These are phyloP conservation scores for Paramecium sexaurelia DNA, from an alignment of 73 alveolate species.

Conservation along the genomic window DNA sequence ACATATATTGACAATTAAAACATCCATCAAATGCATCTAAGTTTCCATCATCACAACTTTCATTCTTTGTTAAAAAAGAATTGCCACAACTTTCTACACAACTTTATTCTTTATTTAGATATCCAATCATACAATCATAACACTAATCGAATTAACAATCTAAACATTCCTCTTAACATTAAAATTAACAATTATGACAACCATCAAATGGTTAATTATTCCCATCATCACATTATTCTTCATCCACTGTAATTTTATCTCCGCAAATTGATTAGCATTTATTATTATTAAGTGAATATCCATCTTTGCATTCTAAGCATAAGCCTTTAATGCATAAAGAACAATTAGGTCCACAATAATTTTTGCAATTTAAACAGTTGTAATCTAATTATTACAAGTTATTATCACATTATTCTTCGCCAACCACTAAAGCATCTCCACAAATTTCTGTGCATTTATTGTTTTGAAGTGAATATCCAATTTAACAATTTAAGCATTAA, in stretches of 20 bases:
- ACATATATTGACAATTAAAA: neutral
- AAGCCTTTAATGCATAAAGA: neutral
- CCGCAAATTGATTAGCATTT: neutral
- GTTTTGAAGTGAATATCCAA: neutral
- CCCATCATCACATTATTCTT: constrained; percentile 26
- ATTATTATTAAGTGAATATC: neutral
- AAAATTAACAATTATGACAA: neutral
- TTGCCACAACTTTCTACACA: neutral
- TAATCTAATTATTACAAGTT: neutral
- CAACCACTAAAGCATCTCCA: constrained; percentile 12
- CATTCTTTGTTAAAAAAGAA: neutral
- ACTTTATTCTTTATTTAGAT: neutral
- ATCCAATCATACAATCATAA: neutral
- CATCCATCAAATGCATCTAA: neutral
- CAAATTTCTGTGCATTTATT: neutral
- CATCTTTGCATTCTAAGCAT: neutral
- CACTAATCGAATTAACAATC: neutral
- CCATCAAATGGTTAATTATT: neutral
- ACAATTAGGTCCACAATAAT: neutral
- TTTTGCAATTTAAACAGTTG: neutral
- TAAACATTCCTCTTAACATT: neutral
- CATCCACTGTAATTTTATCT: neutral
- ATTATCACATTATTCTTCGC: neutral
- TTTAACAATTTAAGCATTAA: neutral
- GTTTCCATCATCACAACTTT: neutral